Conservation (phyloP, 225 moss, liverwort and hornwort species). For the Antitrichia curtipendula region DNA sequence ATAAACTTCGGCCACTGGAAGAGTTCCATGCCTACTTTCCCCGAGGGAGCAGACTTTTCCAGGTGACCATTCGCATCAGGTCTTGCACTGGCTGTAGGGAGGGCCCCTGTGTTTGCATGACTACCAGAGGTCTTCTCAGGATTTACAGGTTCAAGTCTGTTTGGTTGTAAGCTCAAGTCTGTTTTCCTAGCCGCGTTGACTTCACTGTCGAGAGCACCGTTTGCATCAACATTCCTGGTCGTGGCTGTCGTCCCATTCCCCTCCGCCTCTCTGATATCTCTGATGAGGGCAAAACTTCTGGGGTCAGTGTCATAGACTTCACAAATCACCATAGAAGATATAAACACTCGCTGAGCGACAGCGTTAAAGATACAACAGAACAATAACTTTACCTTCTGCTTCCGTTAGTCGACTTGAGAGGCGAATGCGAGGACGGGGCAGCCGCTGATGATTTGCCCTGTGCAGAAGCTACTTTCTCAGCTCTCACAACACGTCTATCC, state of each 20-base stretch:
- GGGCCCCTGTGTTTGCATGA: conserved; percentile 23
- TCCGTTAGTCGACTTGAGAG: conserved; percentile 32
- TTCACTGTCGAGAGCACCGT: conserved; percentile 36
- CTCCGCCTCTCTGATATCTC: conserved; percentile 35
- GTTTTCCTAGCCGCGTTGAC: conserved; percentile 37
- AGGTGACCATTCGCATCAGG: conserved; percentile 41
- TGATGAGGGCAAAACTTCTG: not conserved
- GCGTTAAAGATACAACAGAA: not conserved
- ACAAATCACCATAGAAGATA: not conserved
- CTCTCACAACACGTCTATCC: conserved; percentile 83
- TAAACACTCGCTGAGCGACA: not conserved
- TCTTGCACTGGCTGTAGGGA: conserved; percentile 23
- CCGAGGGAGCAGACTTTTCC: conserved; percentile 46
- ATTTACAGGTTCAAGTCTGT: conserved; percentile 13
- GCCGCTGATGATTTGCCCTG: conserved; percentile 37
- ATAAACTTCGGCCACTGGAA: conserved; percentile 95
- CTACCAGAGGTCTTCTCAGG: conserved; percentile 36
- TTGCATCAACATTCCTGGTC: conserved; percentile 24
- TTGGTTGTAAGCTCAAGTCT: conserved; percentile 28
- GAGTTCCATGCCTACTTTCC: conserved; percentile 74
- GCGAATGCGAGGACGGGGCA: conserved; percentile 33
- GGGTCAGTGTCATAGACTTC: not conserved
- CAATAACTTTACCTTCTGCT: conserved; percentile 41
- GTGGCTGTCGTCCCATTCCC: conserved; percentile 28
- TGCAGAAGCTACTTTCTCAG: conserved; percentile 62